Base-by-base conservation (phyloP, 129 eudicot genomes). In the Flaveria bidentis region DNA sequence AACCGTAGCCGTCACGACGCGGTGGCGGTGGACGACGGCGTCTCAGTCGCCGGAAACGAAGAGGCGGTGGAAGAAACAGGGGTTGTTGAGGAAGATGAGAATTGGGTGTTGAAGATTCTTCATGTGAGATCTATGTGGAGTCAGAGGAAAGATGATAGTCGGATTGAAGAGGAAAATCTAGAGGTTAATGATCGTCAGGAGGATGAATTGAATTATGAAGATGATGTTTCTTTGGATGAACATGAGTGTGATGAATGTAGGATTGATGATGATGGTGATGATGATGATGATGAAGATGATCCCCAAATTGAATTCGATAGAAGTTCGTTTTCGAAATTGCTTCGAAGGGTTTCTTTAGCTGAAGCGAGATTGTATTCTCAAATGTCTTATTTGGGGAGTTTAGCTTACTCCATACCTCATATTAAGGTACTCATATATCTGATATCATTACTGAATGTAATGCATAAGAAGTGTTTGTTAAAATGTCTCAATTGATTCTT, bases 281-380 rank as follows among this genome's bases (percentile, higher is more conserved):
- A 78, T 53, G 82, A 79, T 14, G 82, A 82, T 13, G 77, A 18
- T 51, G 84, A 78, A 16, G 84, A 82, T 18, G 79, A 81, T 6
- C 76, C 76, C 36, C 84, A 75, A 26, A 72, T 88, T 57, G 83
- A 82, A 65, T 86, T 91, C 70, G 94, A 91, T 74, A 81, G 76
- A 62, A 78, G 72, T 47, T 86, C 96, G 15, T 94, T 94, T 80
- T 88, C 96, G 20, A 91, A 89, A 85, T 61, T 94, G 85, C 84
- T 94, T 25, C 69, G 78, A 46, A 94, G 89, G 81, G 99, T 94
- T 18, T 82, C 96, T 15, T 65, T 94, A 58, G 82, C 84, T 25
- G 97, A 94, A 77, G 97, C 99, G 47, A 87, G 92, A 51, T 73
- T 94, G 76, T 94, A 91, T 91, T 85, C 96, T 71, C 84, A 87